Percentiles rank a stretch among this genome's conserved stretches.
Evolutionary conservation across 441 rosid genomes (phyloP).

Genomic region (Euphorbia corollata): DNA sequence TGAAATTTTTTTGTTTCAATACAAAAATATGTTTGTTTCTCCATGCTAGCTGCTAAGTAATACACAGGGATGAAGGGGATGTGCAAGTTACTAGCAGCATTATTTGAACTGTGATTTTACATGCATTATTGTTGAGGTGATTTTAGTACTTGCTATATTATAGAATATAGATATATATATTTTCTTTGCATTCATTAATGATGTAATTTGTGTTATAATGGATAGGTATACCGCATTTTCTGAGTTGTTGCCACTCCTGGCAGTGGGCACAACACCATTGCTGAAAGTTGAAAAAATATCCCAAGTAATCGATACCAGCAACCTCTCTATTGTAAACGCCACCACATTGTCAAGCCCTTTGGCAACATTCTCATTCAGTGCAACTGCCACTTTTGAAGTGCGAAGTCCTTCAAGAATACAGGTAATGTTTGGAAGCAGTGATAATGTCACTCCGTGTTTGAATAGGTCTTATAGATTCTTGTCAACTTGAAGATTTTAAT

Average conservation of each 20-base stretch:
- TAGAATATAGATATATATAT: not conserved
- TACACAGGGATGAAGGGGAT: not conserved
- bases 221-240: constrained; percentile 86
- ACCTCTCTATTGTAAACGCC: constrained; percentile 52
- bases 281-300: constrained; percentile 63
- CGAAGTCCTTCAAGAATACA: constrained; percentile 83
- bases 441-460: not conserved
- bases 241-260: constrained; percentile 83
- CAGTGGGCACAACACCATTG: constrained; percentile 58
- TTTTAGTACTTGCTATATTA: not conserved
- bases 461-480: not conserved
- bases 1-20: not conserved
- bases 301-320: constrained; percentile 54
- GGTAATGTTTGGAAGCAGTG: constrained; percentile 31
- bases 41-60: not conserved
- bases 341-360: constrained; percentile 66
- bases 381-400: constrained; percentile 68
- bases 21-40: not conserved
- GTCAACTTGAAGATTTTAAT: not conserved
- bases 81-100: not conserved
- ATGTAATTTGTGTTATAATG: not conserved
- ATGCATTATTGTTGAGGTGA: not conserved
- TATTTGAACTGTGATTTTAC: not conserved
- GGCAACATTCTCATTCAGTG: constrained; percentile 74
- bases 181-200: not conserved